These are phyloP conservation scores for Fusarium verticillioides DNA, from an alignment of 2,329 filamentous ascomycete genomes.

Conservation along the genomic window DNA sequence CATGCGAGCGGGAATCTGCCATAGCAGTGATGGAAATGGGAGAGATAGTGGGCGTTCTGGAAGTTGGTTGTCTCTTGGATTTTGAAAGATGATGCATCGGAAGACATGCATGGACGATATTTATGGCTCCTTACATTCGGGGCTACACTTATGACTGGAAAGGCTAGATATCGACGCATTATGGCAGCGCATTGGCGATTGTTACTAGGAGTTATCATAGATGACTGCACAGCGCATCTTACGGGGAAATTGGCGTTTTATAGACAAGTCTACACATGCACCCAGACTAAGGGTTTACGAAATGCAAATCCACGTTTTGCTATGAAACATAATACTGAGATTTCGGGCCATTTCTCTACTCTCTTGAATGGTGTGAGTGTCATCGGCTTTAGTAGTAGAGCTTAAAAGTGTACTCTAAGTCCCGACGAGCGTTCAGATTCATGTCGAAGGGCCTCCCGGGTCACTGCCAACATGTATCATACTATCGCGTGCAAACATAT, in stretches of 20 bases:
- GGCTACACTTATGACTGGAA: background rate
- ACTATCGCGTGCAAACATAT: background rate
- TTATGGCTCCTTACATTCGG: background rate
- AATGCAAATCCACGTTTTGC: background rate
- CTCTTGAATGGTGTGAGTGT: background rate
- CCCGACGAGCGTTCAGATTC: background rate
- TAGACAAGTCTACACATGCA: conserved; percentile 7
- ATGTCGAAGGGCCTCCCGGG: background rate
- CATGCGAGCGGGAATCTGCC: conserved; percentile 37
- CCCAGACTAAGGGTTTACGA: background rate
- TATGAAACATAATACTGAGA: background rate
- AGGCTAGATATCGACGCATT: conserved; percentile 3
- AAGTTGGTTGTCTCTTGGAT: conserved; percentile 41
- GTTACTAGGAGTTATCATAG: background rate
- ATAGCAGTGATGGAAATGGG: conserved; percentile 49
- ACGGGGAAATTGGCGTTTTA: conserved; percentile 22
- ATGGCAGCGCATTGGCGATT: conserved; percentile 16
- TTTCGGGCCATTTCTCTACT: background rate
- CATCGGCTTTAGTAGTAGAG: too few relatives aligned
- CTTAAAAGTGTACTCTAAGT: background rate
- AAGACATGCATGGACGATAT: background rate
- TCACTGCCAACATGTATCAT: background rate
- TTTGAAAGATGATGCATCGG: conserved; percentile 13
- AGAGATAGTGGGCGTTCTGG: conserved; percentile 44
- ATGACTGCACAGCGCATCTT: background rate